Evolutionary conservation across 768 basidiomycete genomes (phyloP).

Genomic region (Leccinum truebloodii): DNA sequence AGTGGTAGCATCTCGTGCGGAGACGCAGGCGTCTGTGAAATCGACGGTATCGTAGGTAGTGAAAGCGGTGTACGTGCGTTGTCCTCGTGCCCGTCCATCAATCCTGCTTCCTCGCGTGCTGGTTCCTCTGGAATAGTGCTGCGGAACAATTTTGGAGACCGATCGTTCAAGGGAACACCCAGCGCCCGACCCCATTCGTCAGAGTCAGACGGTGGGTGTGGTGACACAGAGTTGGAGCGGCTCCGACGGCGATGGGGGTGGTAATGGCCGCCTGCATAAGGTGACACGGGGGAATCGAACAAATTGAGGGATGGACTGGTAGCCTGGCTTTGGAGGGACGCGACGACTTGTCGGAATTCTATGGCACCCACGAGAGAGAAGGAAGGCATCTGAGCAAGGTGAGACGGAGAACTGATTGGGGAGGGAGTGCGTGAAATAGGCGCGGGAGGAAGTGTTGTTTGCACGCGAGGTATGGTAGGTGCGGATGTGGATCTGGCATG

Average conservation of each 20-base stretch:
- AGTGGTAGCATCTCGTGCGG: slow-evolving; percentile 41
- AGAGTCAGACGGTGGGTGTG: slow-evolving; percentile 29
- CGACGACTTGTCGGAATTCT: slow-evolving; percentile 92
- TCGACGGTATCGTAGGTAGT: slow-evolving; percentile 49
- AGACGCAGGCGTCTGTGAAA: slow-evolving; percentile 55
- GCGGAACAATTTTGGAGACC: slow-evolving; percentile 39
- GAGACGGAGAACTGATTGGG: slow-evolving; percentile 40
- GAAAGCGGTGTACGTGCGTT: slow-evolving; percentile 20
- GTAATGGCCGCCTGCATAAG: slow-evolving; percentile 78
- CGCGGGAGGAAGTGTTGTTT: slow-evolving; percentile 42
- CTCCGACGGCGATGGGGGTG: slow-evolving; percentile 40
- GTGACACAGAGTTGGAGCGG: slow-evolving; percentile 34
- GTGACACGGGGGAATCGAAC: slow-evolving; percentile 68
- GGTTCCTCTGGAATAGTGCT: slow-evolving; percentile 28
- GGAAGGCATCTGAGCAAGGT: slow-evolving; percentile 62
- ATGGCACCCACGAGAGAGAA: slow-evolving; percentile 94
- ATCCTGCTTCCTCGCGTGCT: slow-evolving; percentile 10
- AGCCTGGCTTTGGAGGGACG: slow-evolving; percentile 73
- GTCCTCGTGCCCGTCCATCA: slow-evolving; percentile 10
- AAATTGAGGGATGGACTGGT: slow-evolving; percentile 55
- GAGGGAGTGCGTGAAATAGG: slow-evolving; percentile 51
- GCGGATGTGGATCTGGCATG: slow-evolving; percentile 42
- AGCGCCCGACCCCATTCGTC: slow-evolving; percentile 55
- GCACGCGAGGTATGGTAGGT: slow-evolving; percentile 40
- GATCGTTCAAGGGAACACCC: slow-evolving; percentile 53